phyloP scores from a whole-genome alignment of 2,329 filamentous ascomycete genomes.

The Tolypocladium amazonense region DNA sequence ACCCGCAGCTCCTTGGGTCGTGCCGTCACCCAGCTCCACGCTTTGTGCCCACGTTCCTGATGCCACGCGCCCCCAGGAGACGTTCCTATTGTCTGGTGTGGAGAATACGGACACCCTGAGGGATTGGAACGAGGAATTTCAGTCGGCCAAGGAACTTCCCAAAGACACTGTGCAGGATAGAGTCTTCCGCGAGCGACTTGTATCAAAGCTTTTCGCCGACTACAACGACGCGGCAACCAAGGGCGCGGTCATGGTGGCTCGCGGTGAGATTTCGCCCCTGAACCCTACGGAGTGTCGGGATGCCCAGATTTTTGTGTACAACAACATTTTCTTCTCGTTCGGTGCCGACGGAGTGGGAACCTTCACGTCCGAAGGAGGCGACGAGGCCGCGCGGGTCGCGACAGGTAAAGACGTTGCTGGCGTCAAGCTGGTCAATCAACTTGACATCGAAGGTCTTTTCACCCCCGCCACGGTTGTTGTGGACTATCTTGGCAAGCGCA shows the following conservation, averaged over 20 bases:
- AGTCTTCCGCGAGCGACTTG: constrained; percentile 87
- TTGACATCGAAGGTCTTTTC: constrained; percentile 90
- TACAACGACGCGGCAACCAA: constrained; percentile 93
- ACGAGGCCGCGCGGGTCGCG: constrained; percentile 90
- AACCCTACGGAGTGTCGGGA: constrained; percentile 90
- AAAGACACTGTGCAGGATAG: constrained; percentile 91
- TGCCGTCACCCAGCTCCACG: constrained; percentile 56
- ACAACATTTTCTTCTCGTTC: constrained; percentile 99
- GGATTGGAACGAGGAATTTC: constrained; percentile 99
- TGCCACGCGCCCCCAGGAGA: constrained; percentile 83
- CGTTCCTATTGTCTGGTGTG: constrained; percentile 77
- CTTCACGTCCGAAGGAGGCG: constrained; percentile 90
- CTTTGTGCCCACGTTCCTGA: constrained; percentile 68
- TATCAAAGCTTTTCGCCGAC: constrained; percentile 93
- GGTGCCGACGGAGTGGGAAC: constrained; percentile 95
- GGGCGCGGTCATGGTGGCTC: constrained; percentile 83
- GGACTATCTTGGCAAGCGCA: constrained; percentile 92
- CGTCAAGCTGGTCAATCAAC: constrained; percentile 90
- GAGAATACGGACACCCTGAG: constrained; percentile 91
- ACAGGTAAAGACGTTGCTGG: constrained; percentile 95
- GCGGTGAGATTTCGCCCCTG: constrained; percentile 83
- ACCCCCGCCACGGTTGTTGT: constrained; percentile 94
- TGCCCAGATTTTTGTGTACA: constrained; percentile 98
- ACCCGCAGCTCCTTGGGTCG: constrained; percentile 84
- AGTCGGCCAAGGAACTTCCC: constrained; percentile 88